Base-by-base conservation (phyloP, 371 early-diverging fungal genomes). In the Dentiscutata heterogama region DNA sequence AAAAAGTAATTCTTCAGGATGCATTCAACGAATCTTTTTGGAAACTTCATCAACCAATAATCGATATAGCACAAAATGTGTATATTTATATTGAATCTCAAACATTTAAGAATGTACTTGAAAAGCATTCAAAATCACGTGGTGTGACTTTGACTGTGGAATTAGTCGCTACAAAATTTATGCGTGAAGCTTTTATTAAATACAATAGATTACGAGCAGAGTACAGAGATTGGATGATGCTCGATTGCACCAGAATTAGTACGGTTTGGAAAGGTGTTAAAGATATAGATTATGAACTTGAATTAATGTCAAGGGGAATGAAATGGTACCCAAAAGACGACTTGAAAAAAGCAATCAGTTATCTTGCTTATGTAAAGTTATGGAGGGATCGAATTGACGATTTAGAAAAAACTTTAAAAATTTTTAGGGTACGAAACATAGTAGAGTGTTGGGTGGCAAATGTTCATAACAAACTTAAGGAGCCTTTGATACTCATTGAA, bases 31-130 rank as follows among this genome's bases (percentile, higher is more conserved):
- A 35, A 11, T 20, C 5, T 3, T 29, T 22, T 22, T 73, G 73
- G 73, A 50, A 42, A 53, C 10, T 73, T 42, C 73, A 73, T 73
- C 13, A 50, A 18, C 20, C 18, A 1, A 53, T 50, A 7, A 73
- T 73, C 14, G 22, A 42, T 2, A 53, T 73, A 22, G 73, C 73
- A 53, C 20, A 50, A 50, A 2, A 18, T 25, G 2, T 8, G 11
- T 73, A 18, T 50, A 8, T 20, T 42, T 73, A 46, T n/a, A 39
- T 22, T 13, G 22, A 39, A 73, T 73, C 54, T 25, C 31, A 61
- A 56, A 80, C 71, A n/a, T 80, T 80, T 60, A 27, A 25, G n/a
- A 80, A 80, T 25, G n/a, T 80, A 20, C 71, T 80, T 35, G 72
- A 80, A 3, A 18, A 11, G 20, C 42, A 25, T 58, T 6, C 71